These are phyloP conservation scores for Arabidopsis lyrata DNA, from an alignment of 441 rosid species.

Conservation along the genomic window DNA sequence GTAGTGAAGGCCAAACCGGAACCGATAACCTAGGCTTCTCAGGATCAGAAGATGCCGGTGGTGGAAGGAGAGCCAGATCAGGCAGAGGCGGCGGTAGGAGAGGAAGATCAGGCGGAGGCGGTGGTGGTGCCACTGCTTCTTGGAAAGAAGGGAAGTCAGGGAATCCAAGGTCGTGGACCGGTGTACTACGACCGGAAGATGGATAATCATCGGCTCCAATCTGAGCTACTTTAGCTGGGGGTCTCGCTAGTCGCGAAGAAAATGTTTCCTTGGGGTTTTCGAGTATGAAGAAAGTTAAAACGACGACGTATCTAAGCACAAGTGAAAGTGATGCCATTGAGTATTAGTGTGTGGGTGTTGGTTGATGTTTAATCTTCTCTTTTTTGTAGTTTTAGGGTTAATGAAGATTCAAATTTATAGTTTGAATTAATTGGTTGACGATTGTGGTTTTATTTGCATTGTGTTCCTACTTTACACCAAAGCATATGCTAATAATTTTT, in stretches of 20 bases:
- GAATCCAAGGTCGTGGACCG: constrained; percentile 41
- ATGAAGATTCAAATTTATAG: constrained; percentile 26
- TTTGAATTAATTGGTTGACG: constrained; percentile 2
- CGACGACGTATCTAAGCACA: constrained; percentile 30
- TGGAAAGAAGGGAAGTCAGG: constrained; percentile 38
- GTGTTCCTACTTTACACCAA: constrained; percentile 45
- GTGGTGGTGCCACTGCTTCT: constrained; percentile 28
- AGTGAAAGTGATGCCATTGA: constrained; percentile 33
- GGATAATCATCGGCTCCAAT: constrained; percentile 45
- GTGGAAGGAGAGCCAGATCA: not conserved
- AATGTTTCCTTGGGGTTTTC: constrained; percentile 20
- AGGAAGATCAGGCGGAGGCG: not conserved
- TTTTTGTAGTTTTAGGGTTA: not conserved
- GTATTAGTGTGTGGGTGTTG: not conserved
- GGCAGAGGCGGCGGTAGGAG: no score
- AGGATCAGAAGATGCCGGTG: not conserved
- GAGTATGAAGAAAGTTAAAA: constrained; percentile 22
- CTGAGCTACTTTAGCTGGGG: constrained; percentile 25
- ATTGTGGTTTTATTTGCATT: constrained; percentile 33
- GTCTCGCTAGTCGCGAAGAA: constrained; percentile 34
- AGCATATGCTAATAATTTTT: constrained; percentile 29
- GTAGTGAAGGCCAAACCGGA: constrained; percentile 41
- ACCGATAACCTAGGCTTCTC: constrained; percentile 27
- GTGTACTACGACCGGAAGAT: constrained; percentile 41
- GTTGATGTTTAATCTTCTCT: constrained; percentile 1